phyloP scores from a whole-genome alignment of 192 early-diverging fungal species.

The Umbelopsis sp. region DNA sequence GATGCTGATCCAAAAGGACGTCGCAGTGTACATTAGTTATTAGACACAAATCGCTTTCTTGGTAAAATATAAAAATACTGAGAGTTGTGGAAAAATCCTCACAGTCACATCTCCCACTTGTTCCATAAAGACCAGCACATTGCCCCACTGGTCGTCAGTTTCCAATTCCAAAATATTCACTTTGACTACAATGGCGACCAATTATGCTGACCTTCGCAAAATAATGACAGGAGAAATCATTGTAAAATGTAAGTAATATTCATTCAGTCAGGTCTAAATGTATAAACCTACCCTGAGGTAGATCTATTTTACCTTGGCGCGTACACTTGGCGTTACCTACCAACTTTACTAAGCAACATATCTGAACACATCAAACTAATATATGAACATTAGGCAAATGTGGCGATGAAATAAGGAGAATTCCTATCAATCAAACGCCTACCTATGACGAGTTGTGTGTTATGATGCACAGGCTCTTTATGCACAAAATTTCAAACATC shows the following conservation, averaged over 20 bases:
- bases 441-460: constrained; percentile 55
- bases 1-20: constrained; percentile 11
- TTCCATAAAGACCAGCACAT: too few species aligned
- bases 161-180: too few species aligned
- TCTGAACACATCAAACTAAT: too few species aligned
- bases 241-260: constrained; percentile 34
- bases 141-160: too few species aligned
- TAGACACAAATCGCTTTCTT: too few species aligned
- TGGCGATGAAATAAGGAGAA: constrained; percentile 44
- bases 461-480: constrained; percentile 50
- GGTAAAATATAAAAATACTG: too few species aligned
- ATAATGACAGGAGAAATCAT: constrained; percentile 40
- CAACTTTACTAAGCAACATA: too few species aligned
- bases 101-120: not conserved
- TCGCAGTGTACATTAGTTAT: constrained; percentile 10
- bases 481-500: constrained; percentile 29
- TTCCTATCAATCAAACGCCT: constrained; percentile 51
- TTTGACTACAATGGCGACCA: constrained; percentile 10
- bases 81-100: not conserved
- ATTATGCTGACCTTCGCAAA: constrained; percentile 36
- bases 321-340: too few species aligned
- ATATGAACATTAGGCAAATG: constrained; percentile 39
- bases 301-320: not conserved
- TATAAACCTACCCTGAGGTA: not conserved
- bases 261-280: not conserved